Base-by-base conservation (phyloP, 352 stramenopile species). In the Thraustochytrium sp. region DNA sequence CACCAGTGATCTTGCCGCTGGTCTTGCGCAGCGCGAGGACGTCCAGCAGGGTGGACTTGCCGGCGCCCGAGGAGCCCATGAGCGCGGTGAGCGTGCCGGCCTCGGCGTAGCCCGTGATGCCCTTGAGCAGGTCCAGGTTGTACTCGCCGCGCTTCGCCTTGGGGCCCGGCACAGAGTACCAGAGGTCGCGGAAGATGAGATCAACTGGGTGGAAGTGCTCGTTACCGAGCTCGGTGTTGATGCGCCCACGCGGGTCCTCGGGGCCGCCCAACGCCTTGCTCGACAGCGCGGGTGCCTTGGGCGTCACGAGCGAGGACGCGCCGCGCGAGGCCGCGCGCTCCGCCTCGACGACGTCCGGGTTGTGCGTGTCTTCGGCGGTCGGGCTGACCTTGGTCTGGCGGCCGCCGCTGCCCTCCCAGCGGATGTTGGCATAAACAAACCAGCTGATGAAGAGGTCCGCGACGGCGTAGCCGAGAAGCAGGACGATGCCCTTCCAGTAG, bases 21-120 rank as follows among this genome's bases (percentile, higher is more conserved):
- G 86, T 95, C 82, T 96, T 96, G 37, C 91, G 88, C 0, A 91
- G 87, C 0, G 92, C 90, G 23, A 96, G 90, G 2, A 95, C 89
- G 68, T 96, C 92, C 77, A 86, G 48, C 23, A 86, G 82, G 23
- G 77, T 86, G 34, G 82, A 77, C 65, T 86, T 95, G 18, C 91
- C 92, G 2, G 92, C 91, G 26, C 91, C 92, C 40, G 85, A 91
- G n/a, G 87, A 92, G 11, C 92, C 92, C 91, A 96, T 96, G 2
- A 98, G 86, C 37, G 92, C 93, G 40, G 91, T 96, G 87, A 97
- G 91, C 18, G 89, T 93, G 8, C 92, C 91, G 26, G 92, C 88
- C 29, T 90, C 65, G 36, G 93, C 89, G 46, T 92, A 92, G n/a
- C 93, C 93, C 61, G 80, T 90, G 18, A 96, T 88, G 42, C 88